phyloP scores from a whole-genome alignment of 208 protist genomes.

The Crithidia brevicula region DNA sequence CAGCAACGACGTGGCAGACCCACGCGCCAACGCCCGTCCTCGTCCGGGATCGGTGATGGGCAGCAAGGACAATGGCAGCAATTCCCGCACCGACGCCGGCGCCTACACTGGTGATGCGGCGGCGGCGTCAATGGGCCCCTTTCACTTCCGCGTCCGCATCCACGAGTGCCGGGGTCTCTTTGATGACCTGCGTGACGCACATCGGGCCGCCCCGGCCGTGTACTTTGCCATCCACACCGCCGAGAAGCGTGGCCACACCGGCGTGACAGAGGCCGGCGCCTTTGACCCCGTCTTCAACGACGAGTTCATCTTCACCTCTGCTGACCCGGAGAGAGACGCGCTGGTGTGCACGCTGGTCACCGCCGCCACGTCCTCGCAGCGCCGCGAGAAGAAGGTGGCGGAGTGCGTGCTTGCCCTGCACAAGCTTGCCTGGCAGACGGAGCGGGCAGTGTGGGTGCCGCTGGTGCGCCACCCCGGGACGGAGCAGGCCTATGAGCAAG shows the following conservation, averaged over 20 bases:
- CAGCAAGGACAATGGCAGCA: too few relatives aligned
- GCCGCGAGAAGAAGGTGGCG: slow-evolving; percentile 55
- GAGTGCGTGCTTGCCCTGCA: slow-evolving; percentile 75
- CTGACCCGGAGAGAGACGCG: slow-evolving; percentile 59
- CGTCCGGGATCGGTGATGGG: not conserved
- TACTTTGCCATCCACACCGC: slow-evolving; percentile 69
- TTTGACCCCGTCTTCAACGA: slow-evolving; percentile 73
- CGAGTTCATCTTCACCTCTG: slow-evolving; percentile 76
- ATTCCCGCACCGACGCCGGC: not conserved
- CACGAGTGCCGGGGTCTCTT: slow-evolving; percentile 48
- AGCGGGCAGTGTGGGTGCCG: slow-evolving; percentile 65
- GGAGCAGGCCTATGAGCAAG: slow-evolving; percentile 71
- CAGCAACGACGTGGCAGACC: not conserved
- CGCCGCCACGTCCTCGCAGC: slow-evolving; percentile 16
- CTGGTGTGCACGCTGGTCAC: slow-evolving; percentile 72
- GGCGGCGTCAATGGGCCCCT: slow-evolving; percentile 2
- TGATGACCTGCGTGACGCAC: slow-evolving; percentile 37
- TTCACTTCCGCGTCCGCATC: slow-evolving; percentile 63
- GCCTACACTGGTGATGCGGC: not conserved
- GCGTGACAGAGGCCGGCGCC: slow-evolving; percentile 36
- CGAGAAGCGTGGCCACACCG: slow-evolving; percentile 64
- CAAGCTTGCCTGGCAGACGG: slow-evolving; percentile 58
- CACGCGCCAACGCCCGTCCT: not conserved
- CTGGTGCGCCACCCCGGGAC: slow-evolving; percentile 77
- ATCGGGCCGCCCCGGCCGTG: slow-evolving; percentile 33